A percentile compares a stretch with the other conserved stretches of the same genome.
Conservation (phyloP, 768 basidiomycete genomes). For the Termitomyces sp. region DNA sequence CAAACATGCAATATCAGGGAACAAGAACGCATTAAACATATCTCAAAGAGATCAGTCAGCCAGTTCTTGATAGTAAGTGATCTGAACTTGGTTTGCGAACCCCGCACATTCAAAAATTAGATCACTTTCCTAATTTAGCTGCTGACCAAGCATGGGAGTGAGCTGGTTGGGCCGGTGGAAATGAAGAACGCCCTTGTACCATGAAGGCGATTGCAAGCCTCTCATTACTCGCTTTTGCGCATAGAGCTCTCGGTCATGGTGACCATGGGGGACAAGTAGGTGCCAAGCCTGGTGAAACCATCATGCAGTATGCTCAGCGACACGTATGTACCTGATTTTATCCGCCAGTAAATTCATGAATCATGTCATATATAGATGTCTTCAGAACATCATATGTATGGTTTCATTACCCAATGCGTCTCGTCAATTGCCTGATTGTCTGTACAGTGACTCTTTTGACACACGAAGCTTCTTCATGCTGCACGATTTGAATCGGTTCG, state of each 20-base stretch:
- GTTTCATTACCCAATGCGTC: constrained; percentile 1
- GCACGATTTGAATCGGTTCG: constrained; percentile 85
- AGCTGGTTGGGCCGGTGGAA: neutral
- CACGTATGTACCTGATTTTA: constrained; percentile 60
- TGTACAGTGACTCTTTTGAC: constrained; percentile 71
- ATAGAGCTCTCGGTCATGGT: constrained; percentile 42
- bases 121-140: neutral
- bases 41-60: neutral
- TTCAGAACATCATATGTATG: constrained; percentile 81
- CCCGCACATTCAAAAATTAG: neutral
- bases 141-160: constrained; percentile 8
- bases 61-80: neutral
- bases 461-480: constrained; percentile 88
- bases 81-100: neutral
- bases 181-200: constrained; percentile 8
- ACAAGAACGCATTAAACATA: neutral
- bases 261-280: constrained; percentile 48
- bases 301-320: constrained; percentile 79
- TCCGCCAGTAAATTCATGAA: constrained; percentile 10
- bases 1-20: neutral
- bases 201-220: constrained; percentile 46
- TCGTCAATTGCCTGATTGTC: constrained; percentile 5
- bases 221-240: constrained; percentile 32
- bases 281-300: constrained; percentile 43
- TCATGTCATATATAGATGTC: constrained; percentile 60